phyloP scores from a whole-genome alignment of 2,329 filamentous ascomycete genomes.

The Trichoderma koningii region DNA sequence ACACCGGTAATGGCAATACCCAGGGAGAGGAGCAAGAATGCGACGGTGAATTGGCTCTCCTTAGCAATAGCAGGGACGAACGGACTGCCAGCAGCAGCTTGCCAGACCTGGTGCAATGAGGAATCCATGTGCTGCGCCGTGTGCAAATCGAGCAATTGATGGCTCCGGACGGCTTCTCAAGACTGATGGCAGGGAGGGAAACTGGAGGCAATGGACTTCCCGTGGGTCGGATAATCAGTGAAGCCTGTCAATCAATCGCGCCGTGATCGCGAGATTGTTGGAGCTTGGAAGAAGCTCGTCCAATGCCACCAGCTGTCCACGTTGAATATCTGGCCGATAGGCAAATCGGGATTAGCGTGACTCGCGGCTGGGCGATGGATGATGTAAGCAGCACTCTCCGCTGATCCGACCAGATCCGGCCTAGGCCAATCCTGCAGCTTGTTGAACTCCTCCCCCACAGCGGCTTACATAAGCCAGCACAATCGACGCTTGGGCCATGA shows the following conservation, averaged over 20 bases:
- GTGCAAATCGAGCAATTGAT: background rate
- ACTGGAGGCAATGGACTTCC: constrained; percentile 3
- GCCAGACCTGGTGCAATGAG: constrained; percentile 87
- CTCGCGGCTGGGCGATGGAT: background rate
- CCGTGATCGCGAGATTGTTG: constrained; percentile 19
- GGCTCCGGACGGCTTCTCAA: constrained; percentile 16
- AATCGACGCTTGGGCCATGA: constrained; percentile 19
- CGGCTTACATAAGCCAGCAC: constrained; percentile 1
- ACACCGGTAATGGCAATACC: constrained; percentile 73
- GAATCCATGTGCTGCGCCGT: constrained; percentile 64
- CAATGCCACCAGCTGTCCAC: constrained; percentile 30
- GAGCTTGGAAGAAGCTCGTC: constrained; percentile 2
- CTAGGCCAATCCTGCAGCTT: background rate
- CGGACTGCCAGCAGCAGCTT: constrained; percentile 83
- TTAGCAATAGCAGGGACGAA: constrained; percentile 81
- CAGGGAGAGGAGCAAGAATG: constrained; percentile 71
- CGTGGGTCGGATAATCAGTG: background rate
- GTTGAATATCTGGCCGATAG: constrained; percentile 40
- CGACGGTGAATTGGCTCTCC: constrained; percentile 79
- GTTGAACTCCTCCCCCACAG: background rate
- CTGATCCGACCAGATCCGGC: background rate
- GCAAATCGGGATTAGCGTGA: constrained; percentile 39
- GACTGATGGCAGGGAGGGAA: constrained; percentile 6
- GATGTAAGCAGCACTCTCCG: constrained; percentile 10
- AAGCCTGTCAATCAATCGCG: constrained; percentile 13